Percentiles rank a stretch among this genome's conserved stretches.
Evolutionary conservation across 2,329 filamentous ascomycete genomes (phyloP).

Genomic region (Calycina herbarum): DNA sequence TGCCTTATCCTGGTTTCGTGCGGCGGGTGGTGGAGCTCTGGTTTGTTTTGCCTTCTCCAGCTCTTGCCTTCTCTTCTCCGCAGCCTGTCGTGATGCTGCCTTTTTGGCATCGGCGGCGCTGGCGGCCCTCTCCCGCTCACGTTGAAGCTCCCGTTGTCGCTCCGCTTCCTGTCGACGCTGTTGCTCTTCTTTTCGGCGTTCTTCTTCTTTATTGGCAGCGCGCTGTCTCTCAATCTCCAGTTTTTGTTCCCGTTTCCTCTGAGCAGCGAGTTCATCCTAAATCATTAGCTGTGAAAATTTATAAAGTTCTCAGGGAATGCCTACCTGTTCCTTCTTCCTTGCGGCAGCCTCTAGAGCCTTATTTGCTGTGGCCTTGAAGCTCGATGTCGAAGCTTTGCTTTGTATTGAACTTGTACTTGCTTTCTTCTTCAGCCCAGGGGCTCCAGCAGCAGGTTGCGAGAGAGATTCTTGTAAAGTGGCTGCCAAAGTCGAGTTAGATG

Average conservation of each 20-base stretch:
- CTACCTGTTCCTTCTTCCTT: conserved; percentile 73
- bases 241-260: conserved; percentile 79
- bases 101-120: conserved; percentile 63
- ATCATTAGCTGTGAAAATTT: conserved; percentile 8
- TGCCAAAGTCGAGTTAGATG: conserved; percentile 57
- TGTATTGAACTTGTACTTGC: conserved; percentile 50
- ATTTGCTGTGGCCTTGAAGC: conserved; percentile 66
- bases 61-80: conserved; percentile 49
- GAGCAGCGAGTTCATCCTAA: conserved; percentile 73
- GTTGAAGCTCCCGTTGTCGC: conserved; percentile 44
- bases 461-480: conserved; percentile 60
- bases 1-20: conserved; percentile 32
- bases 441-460: conserved; percentile 38
- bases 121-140: conserved; percentile 40
- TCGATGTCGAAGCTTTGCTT: conserved; percentile 47
- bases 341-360: conserved; percentile 75
- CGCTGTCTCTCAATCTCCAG: conserved; percentile 78
- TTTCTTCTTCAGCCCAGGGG: conserved; percentile 58
- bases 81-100: conserved; percentile 58
- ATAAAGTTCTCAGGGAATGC: conserved; percentile 9
- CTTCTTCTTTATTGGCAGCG: conserved; percentile 64
- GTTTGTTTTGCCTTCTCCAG: conserved; percentile 67
- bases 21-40: conserved; percentile 60
- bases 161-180: conserved; percentile 61
- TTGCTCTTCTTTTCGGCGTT: conserved; percentile 60